A percentile compares a stretch with the other conserved stretches of the same genome.
Evolutionary conservation across 257 asterid genomes (phyloP).

Genomic region (Leonotis leonurus): DNA sequence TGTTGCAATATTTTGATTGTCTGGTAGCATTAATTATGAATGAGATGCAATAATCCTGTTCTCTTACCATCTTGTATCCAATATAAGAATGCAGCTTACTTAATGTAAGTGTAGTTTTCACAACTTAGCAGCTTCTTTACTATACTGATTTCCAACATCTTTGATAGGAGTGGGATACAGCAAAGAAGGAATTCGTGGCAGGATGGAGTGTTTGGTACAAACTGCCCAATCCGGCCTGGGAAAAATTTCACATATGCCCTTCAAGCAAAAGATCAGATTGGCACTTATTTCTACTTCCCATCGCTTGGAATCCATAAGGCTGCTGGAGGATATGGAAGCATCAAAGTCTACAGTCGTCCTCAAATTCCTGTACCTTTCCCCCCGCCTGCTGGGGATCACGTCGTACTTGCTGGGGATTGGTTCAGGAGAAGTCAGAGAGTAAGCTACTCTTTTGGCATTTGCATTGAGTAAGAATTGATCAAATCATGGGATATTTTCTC

Average conservation of each 20-base stretch:
- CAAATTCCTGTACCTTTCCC: slow-evolving; percentile 82
- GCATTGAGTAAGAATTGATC: background rate
- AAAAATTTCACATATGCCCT: slow-evolving; percentile 74
- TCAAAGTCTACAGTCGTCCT: slow-evolving; percentile 80
- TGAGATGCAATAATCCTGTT: background rate
- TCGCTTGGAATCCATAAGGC: slow-evolving; percentile 80
- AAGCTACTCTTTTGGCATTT: slow-evolving; percentile 14
- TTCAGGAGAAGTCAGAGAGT: slow-evolving; percentile 79
- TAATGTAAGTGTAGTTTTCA: background rate
- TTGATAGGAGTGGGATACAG: slow-evolving; percentile 79
- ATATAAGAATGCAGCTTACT: background rate
- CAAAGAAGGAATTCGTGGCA: slow-evolving; percentile 98
- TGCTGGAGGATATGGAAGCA: slow-evolving; percentile 84
- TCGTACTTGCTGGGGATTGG: slow-evolving; percentile 86
- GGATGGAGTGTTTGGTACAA: slow-evolving; percentile 75
- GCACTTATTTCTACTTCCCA: slow-evolving; percentile 85
- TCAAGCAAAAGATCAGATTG: slow-evolving; percentile 94
- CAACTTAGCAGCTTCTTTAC: background rate
- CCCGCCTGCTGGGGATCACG: slow-evolving; percentile 68
- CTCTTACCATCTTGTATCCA: too few species aligned
- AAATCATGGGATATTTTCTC: background rate
- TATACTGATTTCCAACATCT: background rate
- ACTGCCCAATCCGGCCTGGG: slow-evolving; percentile 80
- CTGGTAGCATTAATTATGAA: background rate
- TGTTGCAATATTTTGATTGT: background rate